These are phyloP conservation scores for Alternaria sp. DNA, from an alignment of 2,329 filamentous ascomycete species.

Conservation along the genomic window DNA sequence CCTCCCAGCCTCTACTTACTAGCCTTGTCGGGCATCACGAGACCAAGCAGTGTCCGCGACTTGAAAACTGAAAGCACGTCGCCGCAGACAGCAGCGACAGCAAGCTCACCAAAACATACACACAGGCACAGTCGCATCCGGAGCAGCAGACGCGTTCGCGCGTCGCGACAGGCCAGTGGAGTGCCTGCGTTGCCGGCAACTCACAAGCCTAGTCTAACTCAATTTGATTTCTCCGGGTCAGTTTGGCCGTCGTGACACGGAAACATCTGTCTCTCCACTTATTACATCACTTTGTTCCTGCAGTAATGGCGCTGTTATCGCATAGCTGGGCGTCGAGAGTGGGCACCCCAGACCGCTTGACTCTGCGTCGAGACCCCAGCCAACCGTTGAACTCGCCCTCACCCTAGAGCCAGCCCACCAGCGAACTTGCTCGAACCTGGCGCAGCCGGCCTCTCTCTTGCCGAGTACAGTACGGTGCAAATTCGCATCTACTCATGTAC, in stretches of 20 bases:
- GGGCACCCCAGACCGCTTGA: conserved; percentile 30
- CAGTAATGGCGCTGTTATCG: conserved; percentile 17
- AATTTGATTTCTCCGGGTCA: conserved; percentile 41
- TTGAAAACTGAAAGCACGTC: conserved; percentile 20
- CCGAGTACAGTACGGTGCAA: not conserved
- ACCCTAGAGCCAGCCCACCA: conserved; percentile 15
- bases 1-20: conserved; percentile 13
- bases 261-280: conserved; percentile 51
- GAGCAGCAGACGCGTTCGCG: conserved; percentile 30
- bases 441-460: not conserved
- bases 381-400: conserved; percentile 18
- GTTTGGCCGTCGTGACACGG: conserved; percentile 46
- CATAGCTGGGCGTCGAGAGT: conserved; percentile 17
- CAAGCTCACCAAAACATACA: conserved; percentile 3
- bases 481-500: not conserved
- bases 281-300: conserved; percentile 44
- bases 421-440: not conserved
- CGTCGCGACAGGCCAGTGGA: conserved; percentile 43
- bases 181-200: conserved; percentile 48
- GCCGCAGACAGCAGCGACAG: conserved; percentile 3
- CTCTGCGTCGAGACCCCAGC: conserved; percentile 23
- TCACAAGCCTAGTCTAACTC: conserved; percentile 48
- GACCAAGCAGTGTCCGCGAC: conserved; percentile 19
- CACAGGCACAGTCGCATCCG: conserved; percentile 10
- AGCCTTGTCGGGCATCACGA: conserved; percentile 28